Base-by-base conservation (phyloP, 1,139 yeast genomes). In the Taphrina wiesneri region DNA sequence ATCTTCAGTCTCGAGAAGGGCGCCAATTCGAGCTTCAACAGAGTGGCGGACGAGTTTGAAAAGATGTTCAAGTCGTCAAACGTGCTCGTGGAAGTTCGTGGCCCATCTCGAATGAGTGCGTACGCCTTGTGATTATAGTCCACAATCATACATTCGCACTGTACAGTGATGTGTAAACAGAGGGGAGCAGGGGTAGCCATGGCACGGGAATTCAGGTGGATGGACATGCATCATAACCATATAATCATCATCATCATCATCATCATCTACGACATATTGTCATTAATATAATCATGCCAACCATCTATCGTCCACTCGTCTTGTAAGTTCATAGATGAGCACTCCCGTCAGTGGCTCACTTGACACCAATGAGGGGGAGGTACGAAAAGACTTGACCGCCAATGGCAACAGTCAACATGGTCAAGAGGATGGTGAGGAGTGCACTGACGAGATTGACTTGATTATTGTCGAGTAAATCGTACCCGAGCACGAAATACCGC, bases 371-470 rank as follows among this genome's bases (percentile, higher is more conserved):
- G 19, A 39, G 17, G 43, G 43, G 43, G n/a, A 45, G n/a, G n/a
- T 7, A 26, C 11, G 53, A 11, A 11, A 9, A 26, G 49, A 45
- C n/a, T 21, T 28, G 49, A n/a, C n/a, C 6, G 30, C 15, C 17
- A 32, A 45, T 15, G 7, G 17, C 3, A n/a, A 59, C 47, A 47
- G 54, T 26, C 23, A 70, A 69, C 72, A 77, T 75, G 19, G 77
- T 74, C 3, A 74, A 49, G 9, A 75, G 25, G 0, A 79, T 67
- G 7, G 79, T 74, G 3, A 74, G 32, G 0, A 69, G 39, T 6
- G 81, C 78, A 78, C 77, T 80, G 19, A 72, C 66, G 21, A 80
- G 57, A 66, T 81, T 81, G 46, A 81, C 83, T 45, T 77, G 78
- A 69, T 80, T 80, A 69, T 80, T 80, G 56, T 79, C 76, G 32